Percentiles rank a stretch among this genome's conserved stretches.
phyloP scores from a whole-genome alignment of 768 basidiomycete species.

The Naganishia kalamii region DNA sequence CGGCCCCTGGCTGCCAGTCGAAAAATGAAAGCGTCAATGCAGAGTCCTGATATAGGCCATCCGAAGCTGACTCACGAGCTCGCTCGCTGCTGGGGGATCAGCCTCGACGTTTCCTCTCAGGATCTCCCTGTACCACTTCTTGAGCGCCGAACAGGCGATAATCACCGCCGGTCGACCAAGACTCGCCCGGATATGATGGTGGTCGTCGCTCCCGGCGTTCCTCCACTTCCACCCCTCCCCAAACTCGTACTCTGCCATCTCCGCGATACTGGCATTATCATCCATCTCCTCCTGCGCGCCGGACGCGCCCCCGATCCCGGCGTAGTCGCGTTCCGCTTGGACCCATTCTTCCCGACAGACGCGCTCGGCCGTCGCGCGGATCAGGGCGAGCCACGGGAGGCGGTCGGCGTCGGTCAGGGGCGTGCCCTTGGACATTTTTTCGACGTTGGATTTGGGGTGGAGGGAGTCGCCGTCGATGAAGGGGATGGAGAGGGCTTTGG shows the following conservation, averaged over 20 bases:
- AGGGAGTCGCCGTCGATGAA: slow-evolving; percentile 86
- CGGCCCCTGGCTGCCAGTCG: not conserved
- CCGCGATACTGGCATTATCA: slow-evolving; percentile 8
- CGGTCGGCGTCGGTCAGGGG: slow-evolving; percentile 77
- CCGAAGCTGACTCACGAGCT: slow-evolving; percentile 34
- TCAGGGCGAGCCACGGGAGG: slow-evolving; percentile 71
- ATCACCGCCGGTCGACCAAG: slow-evolving; percentile 57
- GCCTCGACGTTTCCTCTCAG: slow-evolving; percentile 57
- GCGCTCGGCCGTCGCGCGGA: slow-evolving; percentile 61
- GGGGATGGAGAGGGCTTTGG: slow-evolving; percentile 58
- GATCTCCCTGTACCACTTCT: slow-evolving; percentile 70
- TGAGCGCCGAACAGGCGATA: slow-evolving; percentile 79
- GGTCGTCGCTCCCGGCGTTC: slow-evolving; percentile 5
- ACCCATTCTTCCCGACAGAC: slow-evolving; percentile 40
- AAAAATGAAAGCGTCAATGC: not conserved
- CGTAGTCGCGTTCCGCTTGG: not conserved
- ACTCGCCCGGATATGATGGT: slow-evolving; percentile 24
- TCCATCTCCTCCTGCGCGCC: not conserved
- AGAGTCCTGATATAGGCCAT: no score
- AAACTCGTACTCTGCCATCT: slow-evolving; percentile 28
- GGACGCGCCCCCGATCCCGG: not conserved
- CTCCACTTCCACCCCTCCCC: slow-evolving; percentile 23
- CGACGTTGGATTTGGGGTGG: slow-evolving; percentile 72
- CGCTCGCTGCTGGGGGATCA: slow-evolving; percentile 30
- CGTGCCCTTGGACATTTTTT: slow-evolving; percentile 73